Evolutionary conservation across 345 rosid genomes (phyloP), one percentile per base, ranked within the genome.

Genomic region (Crucihimalaya himalaica): DNA sequence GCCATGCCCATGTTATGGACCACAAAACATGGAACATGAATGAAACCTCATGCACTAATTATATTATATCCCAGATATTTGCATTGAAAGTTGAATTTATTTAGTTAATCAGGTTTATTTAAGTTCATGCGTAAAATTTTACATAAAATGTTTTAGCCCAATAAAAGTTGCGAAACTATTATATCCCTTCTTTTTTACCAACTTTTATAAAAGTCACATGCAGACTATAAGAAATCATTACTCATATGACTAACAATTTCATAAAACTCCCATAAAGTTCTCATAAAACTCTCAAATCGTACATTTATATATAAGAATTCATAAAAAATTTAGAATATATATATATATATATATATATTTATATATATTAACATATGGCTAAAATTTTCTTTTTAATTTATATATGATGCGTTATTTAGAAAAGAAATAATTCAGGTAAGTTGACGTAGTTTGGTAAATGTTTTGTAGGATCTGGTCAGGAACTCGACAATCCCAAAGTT

Each of bases 1-100:
- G 55, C 46, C 46, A 58, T 42, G 75, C 67, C 48, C 67, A 60
- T 59, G 58, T 71, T 35, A 57, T 10, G 56, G 50, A 48, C 16
- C 68, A 61, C 45, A 37, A 71, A 61, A 50, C 68, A 71, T 50
- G 68, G 52, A 60, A 8, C 25, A 11, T 61, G 59, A 47, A 16
- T 35, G 66, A 59, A 46, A 70, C 10, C 58, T 46, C 57, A 21
- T 70, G 67, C 67, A 70, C 15, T 58, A 59, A 32, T 31, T 29
- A 13, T 11, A 14, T 9, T 29, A 20, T 54, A 8, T 67, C 23
- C 31, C 45, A 69, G 19, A 55, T 57, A 31, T 20, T 10, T 70
- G 12, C 12, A n/a, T 12, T n/a, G 66, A 35, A 58, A 70, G 25
- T 11, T 31, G 32, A 46, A 45, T 9, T 56, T 8, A 29, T 45